Percentiles rank a stretch among this genome's conserved stretches.
Evolutionary conservation across 257 asterid genomes (phyloP).

Genomic region (Linderniella brevidens): DNA sequence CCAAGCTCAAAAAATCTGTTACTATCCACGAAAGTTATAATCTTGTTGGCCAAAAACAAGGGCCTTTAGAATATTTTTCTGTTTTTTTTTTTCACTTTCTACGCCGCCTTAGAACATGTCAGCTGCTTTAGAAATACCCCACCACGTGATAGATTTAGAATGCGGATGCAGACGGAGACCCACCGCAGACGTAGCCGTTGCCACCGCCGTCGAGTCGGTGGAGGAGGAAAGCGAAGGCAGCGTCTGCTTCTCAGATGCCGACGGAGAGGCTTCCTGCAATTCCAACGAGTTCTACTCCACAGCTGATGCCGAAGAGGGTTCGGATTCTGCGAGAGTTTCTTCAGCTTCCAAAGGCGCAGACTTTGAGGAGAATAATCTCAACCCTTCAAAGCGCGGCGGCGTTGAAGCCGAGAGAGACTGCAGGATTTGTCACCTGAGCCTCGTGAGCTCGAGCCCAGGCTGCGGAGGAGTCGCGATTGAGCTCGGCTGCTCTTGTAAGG

Average conservation of each 20-base stretch:
- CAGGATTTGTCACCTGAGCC: slow-evolving; percentile 30
- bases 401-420: slow-evolving; percentile 17
- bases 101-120: too few relatives aligned
- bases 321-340: slow-evolving; percentile 7
- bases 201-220: slow-evolving; percentile 1
- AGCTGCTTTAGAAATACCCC: slow-evolving; percentile 6
- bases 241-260: slow-evolving; percentile 13
- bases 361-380: slow-evolving; percentile 6
- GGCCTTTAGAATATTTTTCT: neutral
- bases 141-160: slow-evolving; percentile 13
- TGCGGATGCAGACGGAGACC: slow-evolving; percentile 8
- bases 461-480: slow-evolving; percentile 19
- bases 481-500: slow-evolving; percentile 35
- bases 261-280: slow-evolving; percentile 6
- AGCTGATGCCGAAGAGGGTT: slow-evolving; percentile 8
- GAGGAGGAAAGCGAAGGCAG: slow-evolving; percentile 11
- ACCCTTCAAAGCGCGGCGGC: slow-evolving; percentile 1
- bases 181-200: slow-evolving; percentile 3
- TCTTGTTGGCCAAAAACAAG: neutral
- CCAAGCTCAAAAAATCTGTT: neutral
- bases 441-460: slow-evolving; percentile 8
- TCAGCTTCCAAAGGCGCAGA: slow-evolving; percentile 1
- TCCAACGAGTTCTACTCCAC: slow-evolving; percentile 12
- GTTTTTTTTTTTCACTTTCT: neutral
- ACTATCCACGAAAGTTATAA: too few relatives aligned